Percentiles rank a stretch among this genome's conserved stretches.
These are phyloP conservation scores for Botrytis porri DNA, from an alignment of 2,329 filamentous ascomycete genomes.

Conservation along the genomic window DNA sequence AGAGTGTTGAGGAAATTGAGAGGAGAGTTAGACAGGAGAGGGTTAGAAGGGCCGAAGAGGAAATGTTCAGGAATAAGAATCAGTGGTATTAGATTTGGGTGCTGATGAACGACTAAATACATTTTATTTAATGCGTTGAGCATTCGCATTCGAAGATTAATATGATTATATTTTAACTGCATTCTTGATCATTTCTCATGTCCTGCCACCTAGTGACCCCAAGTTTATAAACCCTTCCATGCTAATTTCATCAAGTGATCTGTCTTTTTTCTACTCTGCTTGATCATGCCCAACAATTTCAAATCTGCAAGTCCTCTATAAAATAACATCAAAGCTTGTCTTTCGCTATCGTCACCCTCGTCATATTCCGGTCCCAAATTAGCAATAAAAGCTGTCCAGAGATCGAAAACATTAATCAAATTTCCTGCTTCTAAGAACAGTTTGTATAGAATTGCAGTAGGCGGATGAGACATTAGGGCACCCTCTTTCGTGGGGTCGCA, in stretches of 20 bases:
- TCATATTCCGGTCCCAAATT: conserved; percentile 45
- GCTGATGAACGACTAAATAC: not conserved
- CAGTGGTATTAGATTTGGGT: conserved; percentile 28
- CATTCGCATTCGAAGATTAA: not conserved
- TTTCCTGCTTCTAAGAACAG: conserved; percentile 74
- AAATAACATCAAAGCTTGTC: conserved; percentile 69
- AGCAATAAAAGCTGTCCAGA: conserved; percentile 74
- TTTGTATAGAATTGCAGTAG: conserved; percentile 72
- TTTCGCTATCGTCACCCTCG: conserved; percentile 46
- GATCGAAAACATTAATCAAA: conserved; percentile 74
- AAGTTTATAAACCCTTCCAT: conserved; percentile 67
- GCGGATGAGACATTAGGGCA: conserved; percentile 60
- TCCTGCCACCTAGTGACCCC: not conserved
- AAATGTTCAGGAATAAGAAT: conserved; percentile 29
- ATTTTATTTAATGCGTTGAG: not conserved
- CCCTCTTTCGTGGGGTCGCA: conserved; percentile 52
- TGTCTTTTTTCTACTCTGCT: conserved; percentile 83
- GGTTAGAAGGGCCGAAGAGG: conserved; percentile 36
- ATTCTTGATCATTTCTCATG: not conserved
- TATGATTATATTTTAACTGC: not conserved
- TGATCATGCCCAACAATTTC: conserved; percentile 81
- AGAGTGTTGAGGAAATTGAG: conserved; percentile 37
- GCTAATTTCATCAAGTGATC: conserved; percentile 85
- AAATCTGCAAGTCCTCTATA: conserved; percentile 84
- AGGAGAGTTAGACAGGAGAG: conserved; percentile 42